Conservation (phyloP, 257 asterid species). For the Solanum ahanhuiri region DNA sequence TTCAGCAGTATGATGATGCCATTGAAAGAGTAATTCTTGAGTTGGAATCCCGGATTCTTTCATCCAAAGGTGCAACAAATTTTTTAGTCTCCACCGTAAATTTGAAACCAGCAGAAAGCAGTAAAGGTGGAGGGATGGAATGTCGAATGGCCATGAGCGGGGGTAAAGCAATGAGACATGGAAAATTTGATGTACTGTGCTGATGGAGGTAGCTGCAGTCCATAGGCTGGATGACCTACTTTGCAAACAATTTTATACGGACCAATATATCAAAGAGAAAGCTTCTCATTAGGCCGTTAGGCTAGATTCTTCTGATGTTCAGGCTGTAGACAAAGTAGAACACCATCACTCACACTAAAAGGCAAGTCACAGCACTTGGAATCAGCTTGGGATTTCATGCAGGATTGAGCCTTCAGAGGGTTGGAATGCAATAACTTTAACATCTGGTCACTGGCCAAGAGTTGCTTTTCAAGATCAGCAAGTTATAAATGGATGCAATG, state of each 20-base stretch:
- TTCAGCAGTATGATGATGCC: not conserved
- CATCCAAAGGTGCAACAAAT: not conserved
- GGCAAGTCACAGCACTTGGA: not conserved
- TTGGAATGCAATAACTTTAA: not conserved
- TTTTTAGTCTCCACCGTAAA: not conserved
- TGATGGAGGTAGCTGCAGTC: not conserved
- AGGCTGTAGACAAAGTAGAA: not conserved
- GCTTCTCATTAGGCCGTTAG: not conserved
- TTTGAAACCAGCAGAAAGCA: not conserved
- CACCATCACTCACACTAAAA: not conserved
- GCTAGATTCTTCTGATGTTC: not conserved
- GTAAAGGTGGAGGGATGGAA: not conserved
- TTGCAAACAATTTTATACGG: not conserved
- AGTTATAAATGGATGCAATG: not conserved
- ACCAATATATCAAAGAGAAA: not conserved
- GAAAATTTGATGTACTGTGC: not conserved
- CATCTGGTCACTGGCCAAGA: not conserved
- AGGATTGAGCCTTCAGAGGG: not conserved
- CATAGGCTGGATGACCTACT: not conserved
- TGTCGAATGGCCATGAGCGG: not conserved
- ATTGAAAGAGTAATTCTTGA: not conserved
- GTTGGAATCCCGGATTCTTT: not conserved
- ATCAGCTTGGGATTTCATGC: slow-evolving; percentile 1
- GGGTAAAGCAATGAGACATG: not conserved
- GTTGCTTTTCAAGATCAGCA: not conserved